Evolutionary conservation across 2,329 filamentous ascomycete species (phyloP).

Genomic region (Talaromyces sp.): DNA sequence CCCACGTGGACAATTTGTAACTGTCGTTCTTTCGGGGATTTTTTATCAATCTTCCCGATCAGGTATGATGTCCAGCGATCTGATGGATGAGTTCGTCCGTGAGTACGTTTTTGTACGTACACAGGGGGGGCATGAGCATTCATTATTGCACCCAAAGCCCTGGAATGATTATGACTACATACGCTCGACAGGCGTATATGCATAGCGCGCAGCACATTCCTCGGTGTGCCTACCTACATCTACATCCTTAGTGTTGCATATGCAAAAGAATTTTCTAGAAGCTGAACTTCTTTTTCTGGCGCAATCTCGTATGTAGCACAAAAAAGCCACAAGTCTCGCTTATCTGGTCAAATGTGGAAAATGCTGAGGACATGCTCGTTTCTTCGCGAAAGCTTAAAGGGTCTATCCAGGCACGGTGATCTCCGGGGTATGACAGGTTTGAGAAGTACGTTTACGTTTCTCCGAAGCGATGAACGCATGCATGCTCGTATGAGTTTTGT

Average conservation of each 20-base stretch:
- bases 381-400: background rate
- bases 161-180: background rate
- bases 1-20: background rate
- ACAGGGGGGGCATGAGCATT: background rate
- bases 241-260: background rate
- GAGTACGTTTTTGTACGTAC: background rate
- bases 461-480: too few relatives aligned
- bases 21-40: background rate
- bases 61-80: background rate
- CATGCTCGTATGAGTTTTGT: too few relatives aligned
- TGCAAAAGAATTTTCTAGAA: slow-evolving; percentile 10
- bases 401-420: background rate
- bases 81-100: background rate
- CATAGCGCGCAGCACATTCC: background rate
- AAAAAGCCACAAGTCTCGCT: background rate
- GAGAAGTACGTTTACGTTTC: background rate
- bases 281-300: background rate
- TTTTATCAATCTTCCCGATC: background rate
- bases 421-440: slow-evolving; percentile 1
- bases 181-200: background rate
- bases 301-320: background rate
- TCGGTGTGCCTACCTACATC: background rate
- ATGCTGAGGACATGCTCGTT: background rate
- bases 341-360: background rate
- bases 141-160: background rate